These are phyloP conservation scores for Tetrapisispora arboricola DNA, from an alignment of 805 yeast species.

Conservation along the genomic window DNA sequence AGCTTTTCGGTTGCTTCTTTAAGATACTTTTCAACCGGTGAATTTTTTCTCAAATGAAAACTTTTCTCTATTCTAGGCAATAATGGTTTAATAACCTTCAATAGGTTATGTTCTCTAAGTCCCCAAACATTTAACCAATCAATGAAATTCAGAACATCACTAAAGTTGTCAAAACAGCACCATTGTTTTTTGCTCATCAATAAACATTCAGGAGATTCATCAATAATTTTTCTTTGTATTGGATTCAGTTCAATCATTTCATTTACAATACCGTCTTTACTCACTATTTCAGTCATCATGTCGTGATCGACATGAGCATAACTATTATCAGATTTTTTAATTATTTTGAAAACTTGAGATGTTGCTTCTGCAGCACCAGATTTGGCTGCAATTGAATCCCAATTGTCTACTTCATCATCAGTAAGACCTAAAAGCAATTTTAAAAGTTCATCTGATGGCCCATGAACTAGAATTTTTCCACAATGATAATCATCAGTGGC, in stretches of 20 bases:
- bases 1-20: slow-evolving; percentile 37
- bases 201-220: slow-evolving; percentile 53
- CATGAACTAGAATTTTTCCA: slow-evolving; percentile 88
- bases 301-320: slow-evolving; percentile 9
- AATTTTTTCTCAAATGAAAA: slow-evolving; percentile 48
- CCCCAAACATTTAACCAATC: slow-evolving; percentile 74
- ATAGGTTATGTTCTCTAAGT: slow-evolving; percentile 52
- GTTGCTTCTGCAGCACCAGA: slow-evolving; percentile 19
- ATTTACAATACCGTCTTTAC: slow-evolving; percentile 14
- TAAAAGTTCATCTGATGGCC: slow-evolving; percentile 54
- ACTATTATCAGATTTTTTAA: slow-evolving; percentile 14
- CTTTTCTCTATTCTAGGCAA: slow-evolving; percentile 26
- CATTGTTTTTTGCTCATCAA: slow-evolving; percentile 43
- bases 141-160: slow-evolving; percentile 46
- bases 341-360: slow-evolving; percentile 18
- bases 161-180: slow-evolving; percentile 57
- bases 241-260: slow-evolving; percentile 17
- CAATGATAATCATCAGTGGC: slow-evolving; percentile 54
- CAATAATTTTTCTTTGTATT: slow-evolving; percentile 51
- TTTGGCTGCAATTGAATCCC: slow-evolving; percentile 18
- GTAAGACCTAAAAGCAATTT: slow-evolving; percentile 27
- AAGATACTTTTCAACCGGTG: slow-evolving; percentile 36
- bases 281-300: slow-evolving; percentile 13
- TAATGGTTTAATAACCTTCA: slow-evolving; percentile 43
- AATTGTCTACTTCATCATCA: slow-evolving; percentile 18